Percentiles rank a stretch among this genome's conserved stretches.
Conservation (phyloP, 225 moss, liverwort and hornwort species). For the Marchantia polymorpha region DNA sequence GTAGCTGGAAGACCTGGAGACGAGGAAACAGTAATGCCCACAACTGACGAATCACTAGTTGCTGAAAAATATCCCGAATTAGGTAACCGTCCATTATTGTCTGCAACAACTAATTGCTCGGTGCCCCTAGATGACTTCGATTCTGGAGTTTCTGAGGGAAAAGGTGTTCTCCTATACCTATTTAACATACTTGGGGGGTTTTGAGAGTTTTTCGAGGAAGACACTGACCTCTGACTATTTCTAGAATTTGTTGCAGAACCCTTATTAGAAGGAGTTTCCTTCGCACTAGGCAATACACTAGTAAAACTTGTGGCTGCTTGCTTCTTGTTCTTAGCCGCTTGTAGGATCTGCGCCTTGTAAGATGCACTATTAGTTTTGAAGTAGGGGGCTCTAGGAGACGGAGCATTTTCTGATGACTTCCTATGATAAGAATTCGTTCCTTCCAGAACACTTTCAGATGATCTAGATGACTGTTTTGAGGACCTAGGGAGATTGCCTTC, state of each 20-base stretch:
- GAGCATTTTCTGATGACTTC: background rate
- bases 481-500: slow-evolving; percentile 10
- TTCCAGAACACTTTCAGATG: background rate
- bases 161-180: slow-evolving; percentile 1
- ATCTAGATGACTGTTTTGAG: slow-evolving; percentile 8
- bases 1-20: background rate
- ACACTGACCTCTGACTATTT: background rate
- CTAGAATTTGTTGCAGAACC: background rate
- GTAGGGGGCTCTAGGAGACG: slow-evolving; percentile 8
- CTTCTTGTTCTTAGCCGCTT: slow-evolving; percentile 1
- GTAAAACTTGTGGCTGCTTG: background rate
- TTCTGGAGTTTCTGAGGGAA: background rate
- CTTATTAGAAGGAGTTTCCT: background rate
- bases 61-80: background rate
- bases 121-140: background rate
- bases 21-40: background rate
- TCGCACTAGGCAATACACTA: background rate
- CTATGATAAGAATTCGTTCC: background rate
- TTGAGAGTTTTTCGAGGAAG: background rate
- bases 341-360: slow-evolving; percentile 10
- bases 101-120: background rate
- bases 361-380: slow-evolving; percentile 14
- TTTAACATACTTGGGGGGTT: background rate
- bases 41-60: background rate
- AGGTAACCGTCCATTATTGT: background rate